Conservation (phyloP, 2,329 filamentous ascomycete species). For the Arthrobotrys sinensis region DNA sequence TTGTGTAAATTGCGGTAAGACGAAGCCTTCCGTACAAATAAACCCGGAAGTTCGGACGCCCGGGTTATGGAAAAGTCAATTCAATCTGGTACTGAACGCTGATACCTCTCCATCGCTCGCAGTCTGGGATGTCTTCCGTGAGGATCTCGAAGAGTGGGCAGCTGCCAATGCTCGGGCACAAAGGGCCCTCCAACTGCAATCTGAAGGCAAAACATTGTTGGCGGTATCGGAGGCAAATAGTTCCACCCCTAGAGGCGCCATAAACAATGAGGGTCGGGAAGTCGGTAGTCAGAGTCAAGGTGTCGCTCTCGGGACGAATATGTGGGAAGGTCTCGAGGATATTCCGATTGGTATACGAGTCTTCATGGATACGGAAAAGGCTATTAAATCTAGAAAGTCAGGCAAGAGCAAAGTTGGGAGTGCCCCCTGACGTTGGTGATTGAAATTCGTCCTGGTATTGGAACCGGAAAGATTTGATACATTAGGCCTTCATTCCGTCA, state of each 20-base stretch:
- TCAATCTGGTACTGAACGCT: neutral
- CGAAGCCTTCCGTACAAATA: slow-evolving; percentile 66
- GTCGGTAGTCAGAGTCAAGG: slow-evolving; percentile 66
- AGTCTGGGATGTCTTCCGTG: slow-evolving; percentile 74
- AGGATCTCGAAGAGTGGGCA: slow-evolving; percentile 93
- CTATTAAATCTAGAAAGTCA: slow-evolving; percentile 77
- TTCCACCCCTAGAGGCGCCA: neutral
- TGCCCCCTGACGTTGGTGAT: neutral
- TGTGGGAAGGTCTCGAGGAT: slow-evolving; percentile 68
- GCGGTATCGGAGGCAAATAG: neutral
- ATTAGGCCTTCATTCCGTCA: neutral
- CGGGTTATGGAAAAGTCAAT: neutral
- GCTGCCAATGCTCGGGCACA: slow-evolving; percentile 77
- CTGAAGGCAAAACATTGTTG: slow-evolving; percentile 55
- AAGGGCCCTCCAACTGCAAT: slow-evolving; percentile 69
- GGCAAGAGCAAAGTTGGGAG: neutral
- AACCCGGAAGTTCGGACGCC: neutral
- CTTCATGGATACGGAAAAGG: slow-evolving; percentile 98
- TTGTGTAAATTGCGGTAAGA: slow-evolving; percentile 98
- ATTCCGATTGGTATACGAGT: slow-evolving; percentile 94
- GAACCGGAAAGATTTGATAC: neutral
- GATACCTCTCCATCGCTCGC: neutral
- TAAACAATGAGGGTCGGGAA: slow-evolving; percentile 7
- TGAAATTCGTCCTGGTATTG: slow-evolving; percentile 9
- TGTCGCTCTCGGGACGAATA: slow-evolving; percentile 13